Percentiles rank a stretch among this genome's conserved stretches.
Evolutionary conservation across 768 basidiomycete species (phyloP).

Genomic region (Porphyrellus cyaneotinctus): DNA sequence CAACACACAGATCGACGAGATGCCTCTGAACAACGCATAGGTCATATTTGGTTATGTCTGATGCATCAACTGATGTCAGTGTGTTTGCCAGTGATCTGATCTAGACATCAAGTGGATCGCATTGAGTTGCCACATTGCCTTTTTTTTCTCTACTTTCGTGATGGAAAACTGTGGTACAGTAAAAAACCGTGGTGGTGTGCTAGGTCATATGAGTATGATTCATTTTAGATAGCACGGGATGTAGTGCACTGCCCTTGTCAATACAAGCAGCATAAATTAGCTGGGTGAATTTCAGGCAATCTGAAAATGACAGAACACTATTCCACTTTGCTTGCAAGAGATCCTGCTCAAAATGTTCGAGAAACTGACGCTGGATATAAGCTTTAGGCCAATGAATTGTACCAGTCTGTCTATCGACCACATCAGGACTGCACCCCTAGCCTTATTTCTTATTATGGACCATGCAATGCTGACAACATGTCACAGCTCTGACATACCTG

Average conservation of each 20-base stretch:
- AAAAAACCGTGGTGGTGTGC: conserved; percentile 15
- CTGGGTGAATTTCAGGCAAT: no score
- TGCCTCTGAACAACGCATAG: conserved; percentile 93
- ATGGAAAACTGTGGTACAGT: conserved; percentile 18
- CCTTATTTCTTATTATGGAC: no score
- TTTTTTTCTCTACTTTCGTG: conserved; percentile 4
- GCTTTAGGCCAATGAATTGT: no score
- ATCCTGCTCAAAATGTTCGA: no score
- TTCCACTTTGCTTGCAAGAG: no score
- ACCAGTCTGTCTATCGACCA: no score
- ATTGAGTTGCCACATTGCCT: conserved; percentile 9
- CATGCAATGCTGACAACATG: no score
- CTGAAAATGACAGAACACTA: no score
- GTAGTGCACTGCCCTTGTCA: conserved; percentile 18
- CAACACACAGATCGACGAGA: conserved; percentile 96
- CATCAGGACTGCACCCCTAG: no score
- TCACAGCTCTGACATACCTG: no score
- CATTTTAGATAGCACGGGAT: conserved; percentile 11
- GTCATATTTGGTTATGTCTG: conserved; percentile 28
- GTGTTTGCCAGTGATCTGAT: conserved; percentile 73
- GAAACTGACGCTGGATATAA: no score
- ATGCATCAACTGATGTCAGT: conserved; percentile 15
- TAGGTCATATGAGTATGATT: conserved; percentile 8
- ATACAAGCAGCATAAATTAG: no score
- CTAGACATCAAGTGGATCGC: conserved; percentile 39